Evolutionary conservation across 2,329 filamentous ascomycete genomes (phyloP).

Genomic region (Arthrobotrys conoides): DNA sequence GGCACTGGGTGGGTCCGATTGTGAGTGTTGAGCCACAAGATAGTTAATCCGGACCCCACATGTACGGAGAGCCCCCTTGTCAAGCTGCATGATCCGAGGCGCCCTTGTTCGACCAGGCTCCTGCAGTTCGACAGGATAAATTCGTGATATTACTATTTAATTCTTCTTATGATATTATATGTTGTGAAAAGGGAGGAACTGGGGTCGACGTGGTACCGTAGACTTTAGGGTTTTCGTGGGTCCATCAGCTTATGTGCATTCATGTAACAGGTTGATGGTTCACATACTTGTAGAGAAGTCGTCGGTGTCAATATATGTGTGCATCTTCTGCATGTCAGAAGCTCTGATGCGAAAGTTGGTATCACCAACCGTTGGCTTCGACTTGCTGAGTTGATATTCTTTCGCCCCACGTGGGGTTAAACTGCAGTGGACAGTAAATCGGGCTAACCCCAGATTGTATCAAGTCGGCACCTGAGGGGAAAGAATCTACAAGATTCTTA

Average conservation of each 20-base stretch:
- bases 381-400: neutral
- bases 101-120: constrained; percentile 27
- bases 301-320: neutral
- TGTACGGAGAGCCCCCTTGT: neutral
- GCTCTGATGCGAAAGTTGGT: neutral
- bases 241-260: constrained; percentile 10
- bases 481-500: constrained; percentile 1
- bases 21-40: constrained; percentile 43
- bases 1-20: constrained; percentile 37
- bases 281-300: neutral
- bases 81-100: constrained; percentile 42
- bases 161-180: neutral
- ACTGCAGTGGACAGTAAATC: neutral
- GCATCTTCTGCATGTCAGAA: neutral
- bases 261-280: neutral
- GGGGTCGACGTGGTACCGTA: constrained; percentile 3
- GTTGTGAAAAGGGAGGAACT: constrained; percentile 13
- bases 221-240: neutral
- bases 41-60: constrained; percentile 56
- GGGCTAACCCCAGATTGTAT: neutral
- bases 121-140: constrained; percentile 42
- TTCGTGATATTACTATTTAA: constrained; percentile 8
- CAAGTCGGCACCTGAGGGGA: neutral
- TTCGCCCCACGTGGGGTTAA: neutral
- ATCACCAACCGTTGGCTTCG: neutral